Evolutionary conservation across 2,329 filamentous ascomycete genomes (phyloP), one percentile per base, ranked within the genome.

Genomic region (Clonostachys rhizophaga): DNA sequence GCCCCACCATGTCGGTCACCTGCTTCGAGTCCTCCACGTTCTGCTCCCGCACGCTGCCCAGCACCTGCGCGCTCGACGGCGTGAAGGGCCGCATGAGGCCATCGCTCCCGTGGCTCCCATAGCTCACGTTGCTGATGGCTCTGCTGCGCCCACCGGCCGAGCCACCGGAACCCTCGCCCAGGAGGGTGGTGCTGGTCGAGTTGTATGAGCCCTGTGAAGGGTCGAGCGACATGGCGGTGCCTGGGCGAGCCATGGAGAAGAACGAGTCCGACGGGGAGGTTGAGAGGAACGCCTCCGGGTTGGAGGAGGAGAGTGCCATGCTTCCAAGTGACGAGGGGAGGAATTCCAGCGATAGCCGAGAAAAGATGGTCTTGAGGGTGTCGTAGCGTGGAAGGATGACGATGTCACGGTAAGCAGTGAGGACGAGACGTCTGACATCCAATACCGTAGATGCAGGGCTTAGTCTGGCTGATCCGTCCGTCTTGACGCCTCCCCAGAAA

Each of bases 311-410:
- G 12, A 81, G 63, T 3, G 75, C 74, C 53, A 75, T 74, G 54
- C 63, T 76, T 50, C 67, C 71, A 33, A 81, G 66, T 4, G 74
- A 74, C 16, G 76, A 74, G 2, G 79, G 79, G 6, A 83, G 61
- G 50, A 87, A 94, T 53, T 96, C 91, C 3, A 97, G 81, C 5
- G 86, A 91, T 0, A 97, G 76, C 3, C 92, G 84, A 3, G 89
- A 95, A 69, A 96, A 96, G 48, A 94, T 92, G 7, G 83, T 81
- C 72, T 94, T 95, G 20, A 99, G 79, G 7, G 82, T 84, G 47
- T 96, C 91, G 66, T 95, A 94, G 44, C 92, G 84, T 2, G 90
- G 89, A 1, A 99, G 72, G 44, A 99, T 89, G 48, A 99, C 83
- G 17, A 81, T 84, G 64, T 99, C 94, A 45, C 94, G 84, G 69